Base-by-base conservation (phyloP, 2,329 filamentous ascomycete species). In the Talaromyces piceae region DNA sequence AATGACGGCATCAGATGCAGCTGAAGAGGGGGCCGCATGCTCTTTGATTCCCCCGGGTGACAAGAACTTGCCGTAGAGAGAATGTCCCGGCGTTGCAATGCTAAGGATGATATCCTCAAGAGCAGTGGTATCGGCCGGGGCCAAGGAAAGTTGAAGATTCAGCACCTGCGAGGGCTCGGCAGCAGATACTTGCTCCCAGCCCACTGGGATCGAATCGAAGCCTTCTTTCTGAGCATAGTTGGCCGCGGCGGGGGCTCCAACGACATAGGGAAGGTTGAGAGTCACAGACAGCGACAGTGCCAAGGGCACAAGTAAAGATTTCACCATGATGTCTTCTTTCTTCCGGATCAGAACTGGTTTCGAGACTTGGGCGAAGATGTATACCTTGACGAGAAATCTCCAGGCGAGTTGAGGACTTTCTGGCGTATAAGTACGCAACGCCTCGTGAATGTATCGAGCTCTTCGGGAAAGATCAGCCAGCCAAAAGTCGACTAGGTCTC, bases 61-160 rank as follows among this genome's bases (percentile, higher is more conserved):
- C 66, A 86, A 66, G 59, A 85, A 79, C 57, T 76, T 69, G 28
- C 83, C 82, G 61, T 87, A 87, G 12, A 67, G 71, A 2, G 73
- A 64, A 58, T 82, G 75, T 27, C 71, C 73, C 1, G 83, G 83
- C 1, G 78, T 80, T 0, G 83, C 84, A 26, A 86, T 72, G 39
- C 82, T 77, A 51, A 82, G 72, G 8, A 84, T 73, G 6, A 69
- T 74, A 59, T 80, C 73, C 59, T 80, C 73, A 49, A 86, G 77
- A 4, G 73, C 64, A 3, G 63, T 68, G 30, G 72, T 61, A n/a
- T 75, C 73, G 23, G 39, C 39, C 4, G 39, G 39, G 5, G 22
- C 1, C 22, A 43, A 23, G 3, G 11, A 25, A 6, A 43, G 23
- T 13, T 7, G 39, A 22, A 43, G 22, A 22, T 16, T 43, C 39